These are phyloP conservation scores for Penicillium antarcticum DNA, from an alignment of 495 filamentous ascomycete genomes.

Conservation along the genomic window DNA sequence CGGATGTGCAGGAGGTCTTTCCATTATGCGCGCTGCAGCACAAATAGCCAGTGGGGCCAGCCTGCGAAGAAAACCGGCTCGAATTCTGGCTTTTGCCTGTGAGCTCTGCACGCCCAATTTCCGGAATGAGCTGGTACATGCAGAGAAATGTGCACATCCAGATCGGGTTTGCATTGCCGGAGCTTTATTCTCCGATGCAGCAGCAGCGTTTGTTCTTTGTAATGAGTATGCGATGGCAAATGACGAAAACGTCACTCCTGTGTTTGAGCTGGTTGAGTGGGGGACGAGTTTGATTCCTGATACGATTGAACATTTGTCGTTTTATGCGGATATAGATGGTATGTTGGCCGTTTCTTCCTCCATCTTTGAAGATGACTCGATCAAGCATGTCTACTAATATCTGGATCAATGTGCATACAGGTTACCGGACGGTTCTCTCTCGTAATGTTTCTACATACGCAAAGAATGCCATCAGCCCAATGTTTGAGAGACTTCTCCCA, in stretches of 20 bases:
- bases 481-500: neutral
- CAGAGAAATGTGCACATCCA: conserved; percentile 30
- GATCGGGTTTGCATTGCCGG: conserved; percentile 56
- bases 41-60: conserved; percentile 58
- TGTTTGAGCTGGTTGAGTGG: conserved; percentile 59
- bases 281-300: conserved; percentile 52
- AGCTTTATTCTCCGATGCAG: conserved; percentile 63
- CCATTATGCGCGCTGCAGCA: conserved; percentile 57
- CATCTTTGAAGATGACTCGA: no score
- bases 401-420: neutral
- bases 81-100: conserved; percentile 52
- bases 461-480: neutral
- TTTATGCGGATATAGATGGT: neutral
- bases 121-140: conserved; percentile 51
- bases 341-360: neutral
- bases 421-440: neutral
- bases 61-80: conserved; percentile 33
- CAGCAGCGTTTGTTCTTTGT: conserved; percentile 54
- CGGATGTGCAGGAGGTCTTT: conserved; percentile 63
- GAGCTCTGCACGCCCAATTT: conserved; percentile 58
- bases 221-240: conserved; percentile 39
- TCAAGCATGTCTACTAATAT: no score
- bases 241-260: conserved; percentile 21
- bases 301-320: conserved; percentile 19
- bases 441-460: neutral